Conservation (phyloP, 2,329 filamentous ascomycete genomes). For the Hypoxylon sp. region DNA sequence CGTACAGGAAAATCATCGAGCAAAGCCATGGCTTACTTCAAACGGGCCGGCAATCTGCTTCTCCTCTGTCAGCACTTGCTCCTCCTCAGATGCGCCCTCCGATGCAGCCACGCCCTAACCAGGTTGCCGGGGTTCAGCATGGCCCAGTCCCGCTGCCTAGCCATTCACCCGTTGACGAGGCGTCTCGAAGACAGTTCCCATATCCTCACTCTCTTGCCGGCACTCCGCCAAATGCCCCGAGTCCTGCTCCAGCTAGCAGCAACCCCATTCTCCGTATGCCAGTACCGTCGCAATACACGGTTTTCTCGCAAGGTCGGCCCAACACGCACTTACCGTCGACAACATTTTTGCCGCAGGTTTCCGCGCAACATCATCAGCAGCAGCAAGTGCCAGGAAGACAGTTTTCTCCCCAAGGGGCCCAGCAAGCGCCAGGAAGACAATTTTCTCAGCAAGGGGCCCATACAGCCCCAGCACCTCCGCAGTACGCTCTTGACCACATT, state of each 20-base stretch:
- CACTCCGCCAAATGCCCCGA: conserved; percentile 14
- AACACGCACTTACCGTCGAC: conserved; percentile 1
- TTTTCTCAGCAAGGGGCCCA: conserved; percentile 10
- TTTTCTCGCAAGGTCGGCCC: conserved; percentile 9
- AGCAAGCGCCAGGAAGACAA: conserved; percentile 1
- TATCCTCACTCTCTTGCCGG: conserved; percentile 24
- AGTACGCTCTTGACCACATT: neutral
- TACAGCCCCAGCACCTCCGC: neutral
- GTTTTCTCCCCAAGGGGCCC: too few relatives aligned
- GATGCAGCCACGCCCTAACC: conserved; percentile 1
- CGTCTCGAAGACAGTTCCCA: conserved; percentile 11
- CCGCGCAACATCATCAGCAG: conserved; percentile 4
- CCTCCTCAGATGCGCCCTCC: conserved; percentile 9
- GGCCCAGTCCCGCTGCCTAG: neutral
- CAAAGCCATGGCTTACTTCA: conserved; percentile 5
- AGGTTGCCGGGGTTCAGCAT: conserved; percentile 5
- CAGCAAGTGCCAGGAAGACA: conserved; percentile 20
- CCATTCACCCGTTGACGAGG: neutral
- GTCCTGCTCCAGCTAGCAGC: neutral
- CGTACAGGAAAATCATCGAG: conserved; percentile 30
- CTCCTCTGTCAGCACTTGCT: conserved; percentile 7
- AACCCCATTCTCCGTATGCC: conserved; percentile 7
- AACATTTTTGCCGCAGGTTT: conserved; percentile 9
- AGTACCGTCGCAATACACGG: neutral
- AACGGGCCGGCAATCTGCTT: conserved; percentile 4